A percentile compares a stretch with the other conserved stretches of the same genome.
Conservation (phyloP, 345 rosid genomes). For the Firmiana major region DNA sequence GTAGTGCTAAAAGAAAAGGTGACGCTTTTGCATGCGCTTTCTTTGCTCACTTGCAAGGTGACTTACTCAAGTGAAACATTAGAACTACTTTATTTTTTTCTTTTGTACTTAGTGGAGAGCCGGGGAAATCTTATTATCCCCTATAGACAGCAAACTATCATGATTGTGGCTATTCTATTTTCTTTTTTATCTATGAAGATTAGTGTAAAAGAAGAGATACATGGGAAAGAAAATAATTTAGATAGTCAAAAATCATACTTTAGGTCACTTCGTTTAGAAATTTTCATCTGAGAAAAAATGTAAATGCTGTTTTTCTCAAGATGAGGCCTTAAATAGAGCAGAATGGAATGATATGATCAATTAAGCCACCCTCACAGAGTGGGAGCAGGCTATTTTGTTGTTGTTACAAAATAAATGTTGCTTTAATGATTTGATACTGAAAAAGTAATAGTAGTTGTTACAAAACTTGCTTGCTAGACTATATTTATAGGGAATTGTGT, state of each 20-base stretch:
- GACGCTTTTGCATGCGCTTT: conserved; percentile 99
- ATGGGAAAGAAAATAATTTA: not conserved
- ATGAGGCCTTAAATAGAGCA: no score
- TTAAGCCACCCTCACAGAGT: no score
- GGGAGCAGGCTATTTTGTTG: no score
- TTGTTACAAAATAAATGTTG: no score
- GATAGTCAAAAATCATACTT: not conserved
- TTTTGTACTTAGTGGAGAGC: not conserved
- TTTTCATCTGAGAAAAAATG: not conserved
- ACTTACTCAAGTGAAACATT: not conserved
- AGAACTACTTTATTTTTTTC: not conserved
- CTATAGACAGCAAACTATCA: not conserved
- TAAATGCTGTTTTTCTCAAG: not conserved
- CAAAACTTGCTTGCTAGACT: no score
- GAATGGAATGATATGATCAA: no score
- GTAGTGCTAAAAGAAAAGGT: conserved; percentile 95
- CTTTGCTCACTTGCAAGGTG: conserved; percentile 97
- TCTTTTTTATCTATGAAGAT: not conserved
- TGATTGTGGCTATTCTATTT: not conserved
- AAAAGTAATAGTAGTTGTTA: no score
- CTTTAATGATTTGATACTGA: no score
- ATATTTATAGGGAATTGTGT: no score
- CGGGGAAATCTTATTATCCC: not conserved
- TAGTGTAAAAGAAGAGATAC: not conserved
- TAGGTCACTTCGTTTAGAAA: not conserved